Evolutionary conservation across 257 asterid species (phyloP), one percentile per base, ranked within the genome.

Genomic region (Penstemon barbatus): DNA sequence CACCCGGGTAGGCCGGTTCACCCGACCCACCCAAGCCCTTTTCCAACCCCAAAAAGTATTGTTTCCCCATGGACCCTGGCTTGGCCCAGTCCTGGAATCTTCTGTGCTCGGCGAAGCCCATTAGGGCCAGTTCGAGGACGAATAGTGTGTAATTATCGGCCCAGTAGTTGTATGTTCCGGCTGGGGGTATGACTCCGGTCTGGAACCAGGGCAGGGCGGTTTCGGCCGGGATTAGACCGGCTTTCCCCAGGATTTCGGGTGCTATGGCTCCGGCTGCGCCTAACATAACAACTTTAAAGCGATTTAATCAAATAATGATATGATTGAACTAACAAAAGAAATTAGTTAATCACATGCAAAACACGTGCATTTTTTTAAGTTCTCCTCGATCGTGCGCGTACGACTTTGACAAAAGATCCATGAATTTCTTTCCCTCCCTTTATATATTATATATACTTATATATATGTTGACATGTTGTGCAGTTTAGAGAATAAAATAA

Each of bases 151-250:
- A 93, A 1, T 62, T 10, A 68, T 93, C 98, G 6, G 97, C 98
- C 97, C 98, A 90, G 82, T 90, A 90, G 84, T 48, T 68, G 90
- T 90, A 93, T 8, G 98, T 88, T 8, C 98, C 98, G 0, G 98
- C 96, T 0, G 97, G 97, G n/a, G 98, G 98, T 56, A 93, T 75
- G 5, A 93, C 97, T 52, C 97, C 98, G 0, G 96, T 90, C 54
- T 86, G 65, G 92, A 93, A 93, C 98, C 98, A 93, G 0, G 96
- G 94, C 4, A 93, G 94, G n/a, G 98, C 98, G 0, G 98, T 93
- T 71, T 93, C 98, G 0, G 89, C 53, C 38, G 98, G 97, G 72
- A 93, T 84, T 4, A 88, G 82, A 0, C 97, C 98, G 0, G 84
- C 84, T 51, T 92, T 82, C 0, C 98, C 98, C 0, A 92, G 84